These are phyloP conservation scores for Cercophora samala DNA, from an alignment of 495 filamentous ascomycete genomes.

Conservation along the genomic window DNA sequence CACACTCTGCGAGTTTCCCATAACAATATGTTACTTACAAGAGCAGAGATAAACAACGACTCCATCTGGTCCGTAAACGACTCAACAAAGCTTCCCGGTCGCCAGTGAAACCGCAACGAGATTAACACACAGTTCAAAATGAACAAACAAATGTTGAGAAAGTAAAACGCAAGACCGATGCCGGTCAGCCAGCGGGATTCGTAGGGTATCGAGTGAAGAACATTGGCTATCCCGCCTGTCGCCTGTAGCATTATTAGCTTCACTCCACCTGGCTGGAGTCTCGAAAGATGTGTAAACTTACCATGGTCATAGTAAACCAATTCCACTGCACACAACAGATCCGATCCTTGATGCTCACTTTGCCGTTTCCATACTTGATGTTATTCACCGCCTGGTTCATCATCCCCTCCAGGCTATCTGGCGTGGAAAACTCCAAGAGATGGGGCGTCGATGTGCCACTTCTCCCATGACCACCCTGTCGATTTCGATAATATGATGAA, in stretches of 20 bases:
- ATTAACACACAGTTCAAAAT: constrained; percentile 65
- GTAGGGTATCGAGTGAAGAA: constrained; percentile 67
- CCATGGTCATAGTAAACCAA: constrained; percentile 74
- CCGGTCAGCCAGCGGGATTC: constrained; percentile 64
- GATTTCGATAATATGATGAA: neutral
- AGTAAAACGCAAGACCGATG: constrained; percentile 70
- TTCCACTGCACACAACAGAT: constrained; percentile 58
- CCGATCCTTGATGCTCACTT: constrained; percentile 43
- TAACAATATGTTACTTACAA: constrained; percentile 42
- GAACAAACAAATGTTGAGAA: constrained; percentile 73
- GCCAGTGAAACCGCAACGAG: constrained; percentile 63
- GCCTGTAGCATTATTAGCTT: constrained; percentile 39
- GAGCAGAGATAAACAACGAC: constrained; percentile 72
- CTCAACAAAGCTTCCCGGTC: constrained; percentile 66
- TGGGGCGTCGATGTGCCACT: neutral
- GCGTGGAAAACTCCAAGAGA: constrained; percentile 4
- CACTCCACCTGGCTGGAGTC: neutral
- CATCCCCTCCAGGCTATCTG: constrained; percentile 33
- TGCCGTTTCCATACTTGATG: constrained; percentile 18
- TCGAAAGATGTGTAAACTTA: constrained; percentile 16
- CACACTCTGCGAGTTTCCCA: neutral
- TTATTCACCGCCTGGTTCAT: constrained; percentile 26
- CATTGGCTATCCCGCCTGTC: constrained; percentile 80
- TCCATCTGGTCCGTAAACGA: constrained; percentile 78
- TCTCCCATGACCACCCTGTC: neutral